These are phyloP conservation scores for Oropetium thomaeum DNA, from an alignment of 176 grass and related monocot species.

Conservation along the genomic window DNA sequence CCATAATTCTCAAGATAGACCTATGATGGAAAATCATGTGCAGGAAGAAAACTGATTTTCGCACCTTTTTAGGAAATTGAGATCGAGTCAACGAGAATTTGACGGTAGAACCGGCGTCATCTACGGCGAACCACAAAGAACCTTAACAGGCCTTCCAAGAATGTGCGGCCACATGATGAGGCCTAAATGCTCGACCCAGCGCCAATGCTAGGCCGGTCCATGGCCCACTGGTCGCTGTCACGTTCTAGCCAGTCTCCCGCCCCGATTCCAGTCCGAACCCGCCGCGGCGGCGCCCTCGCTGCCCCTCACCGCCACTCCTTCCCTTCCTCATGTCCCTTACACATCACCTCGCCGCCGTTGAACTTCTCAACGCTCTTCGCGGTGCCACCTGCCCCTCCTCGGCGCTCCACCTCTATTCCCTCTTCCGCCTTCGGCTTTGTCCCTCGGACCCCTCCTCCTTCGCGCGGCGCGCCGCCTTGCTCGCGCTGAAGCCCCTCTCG, in stretches of 20 bases:
- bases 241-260: neutral
- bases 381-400: neutral
- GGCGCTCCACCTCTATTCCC: conserved; percentile 27
- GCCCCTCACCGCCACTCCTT: neutral
- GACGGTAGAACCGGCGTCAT: neutral
- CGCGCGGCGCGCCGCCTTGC: conserved; percentile 35
- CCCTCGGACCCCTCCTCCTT: conserved; percentile 8
- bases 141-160: neutral
- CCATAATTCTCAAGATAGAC: too few relatives aligned
- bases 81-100: neutral
- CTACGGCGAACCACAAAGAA: too few relatives aligned
- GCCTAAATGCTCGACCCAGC: neutral
- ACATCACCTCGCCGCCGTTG: neutral
- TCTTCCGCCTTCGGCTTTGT: conserved; percentile 7
- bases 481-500: conserved; percentile 40
- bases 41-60: neutral
- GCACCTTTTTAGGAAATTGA: neutral
- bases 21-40: neutral
- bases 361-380: conserved; percentile 30
- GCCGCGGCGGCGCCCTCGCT: neutral
- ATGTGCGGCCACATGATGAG: too few relatives aligned
- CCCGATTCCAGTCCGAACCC: conserved; percentile 3
- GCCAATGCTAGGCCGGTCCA: neutral
- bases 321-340: conserved; percentile 10
- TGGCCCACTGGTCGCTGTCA: neutral